phyloP scores from a whole-genome alignment of 1,284 basidiomycete species.

The Naganishia cerealis region DNA sequence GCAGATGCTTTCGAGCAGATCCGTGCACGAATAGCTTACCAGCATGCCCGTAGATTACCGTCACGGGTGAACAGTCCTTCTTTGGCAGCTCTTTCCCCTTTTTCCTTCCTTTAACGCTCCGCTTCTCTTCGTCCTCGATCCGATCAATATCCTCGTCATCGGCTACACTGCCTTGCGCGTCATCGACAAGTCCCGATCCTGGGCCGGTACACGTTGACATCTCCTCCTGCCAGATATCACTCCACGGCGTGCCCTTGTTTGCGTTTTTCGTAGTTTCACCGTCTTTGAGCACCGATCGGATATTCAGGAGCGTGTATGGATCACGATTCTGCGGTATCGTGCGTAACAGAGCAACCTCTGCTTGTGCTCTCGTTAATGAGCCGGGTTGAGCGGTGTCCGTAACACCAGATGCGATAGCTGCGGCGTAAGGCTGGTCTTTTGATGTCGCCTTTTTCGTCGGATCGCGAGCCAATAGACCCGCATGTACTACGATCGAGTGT shows the following conservation, averaged over 20 bases:
- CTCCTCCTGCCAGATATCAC: constrained; percentile 68
- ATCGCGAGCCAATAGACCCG: constrained; percentile 72
- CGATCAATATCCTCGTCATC: constrained; percentile 38
- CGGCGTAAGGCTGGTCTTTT: constrained; percentile 11
- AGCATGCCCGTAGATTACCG: constrained; percentile 79
- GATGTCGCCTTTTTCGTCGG: constrained; percentile 53
- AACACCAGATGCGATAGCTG: constrained; percentile 30
- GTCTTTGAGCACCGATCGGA: constrained; percentile 62
- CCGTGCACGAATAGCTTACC: constrained; percentile 38
- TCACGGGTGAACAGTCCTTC: constrained; percentile 52
- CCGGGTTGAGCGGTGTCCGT: constrained; percentile 26
- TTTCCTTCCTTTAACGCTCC: constrained; percentile 21
- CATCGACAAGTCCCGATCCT: constrained; percentile 37
- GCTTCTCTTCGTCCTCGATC: constrained; percentile 37
- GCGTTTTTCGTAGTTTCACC: constrained; percentile 60
- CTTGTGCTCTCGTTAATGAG: constrained; percentile 54
- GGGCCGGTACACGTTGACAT: constrained; percentile 62
- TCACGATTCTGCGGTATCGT: constrained; percentile 70
- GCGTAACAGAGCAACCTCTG: constrained; percentile 62
- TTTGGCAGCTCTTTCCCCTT: constrained; percentile 18
- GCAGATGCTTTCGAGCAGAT: constrained; percentile 1
- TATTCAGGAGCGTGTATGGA: constrained; percentile 73
- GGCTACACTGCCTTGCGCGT: constrained; percentile 37
- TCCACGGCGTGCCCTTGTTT: constrained; percentile 69
- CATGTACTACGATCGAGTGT: constrained; percentile 77